Evolutionary conservation across 106 monocot species (phyloP).

Genomic region (Chionographis japonica): DNA sequence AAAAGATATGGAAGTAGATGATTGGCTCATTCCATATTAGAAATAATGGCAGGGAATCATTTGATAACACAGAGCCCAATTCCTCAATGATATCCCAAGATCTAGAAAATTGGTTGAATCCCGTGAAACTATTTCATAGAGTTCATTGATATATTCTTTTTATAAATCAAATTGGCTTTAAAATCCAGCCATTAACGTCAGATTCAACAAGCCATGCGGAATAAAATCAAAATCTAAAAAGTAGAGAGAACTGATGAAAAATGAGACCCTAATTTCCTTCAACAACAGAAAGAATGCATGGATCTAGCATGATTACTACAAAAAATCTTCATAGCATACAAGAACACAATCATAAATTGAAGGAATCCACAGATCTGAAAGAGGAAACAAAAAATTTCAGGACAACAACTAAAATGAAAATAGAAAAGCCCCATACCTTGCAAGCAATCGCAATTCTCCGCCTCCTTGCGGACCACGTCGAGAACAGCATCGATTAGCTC

Average conservation of each 20-base stretch:
- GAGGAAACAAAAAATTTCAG: no score
- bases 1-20: no score
- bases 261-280: no score
- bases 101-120: conserved; percentile 20
- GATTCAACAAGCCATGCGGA: no score
- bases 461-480: conserved; percentile 28
- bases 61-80: background rate
- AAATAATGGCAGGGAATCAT: no score
- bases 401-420: background rate
- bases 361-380: no score
- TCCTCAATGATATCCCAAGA: conserved; percentile 18
- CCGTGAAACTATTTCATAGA: conserved; percentile 17
- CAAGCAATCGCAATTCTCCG: conserved; percentile 24
- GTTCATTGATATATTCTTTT: conserved; percentile 22
- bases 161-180: conserved; percentile 12
- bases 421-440: conserved; percentile 4
- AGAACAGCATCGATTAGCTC: conserved; percentile 28
- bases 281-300: no score
- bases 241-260: no score
- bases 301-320: no score
- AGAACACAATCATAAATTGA: background rate
- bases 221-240: no score
- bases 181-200: background rate
- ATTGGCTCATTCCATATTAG: no score
- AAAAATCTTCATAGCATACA: background rate